Evolutionary conservation across 1,284 basidiomycete species (phyloP).

Genomic region (Microbotryomycetes sp.): DNA sequence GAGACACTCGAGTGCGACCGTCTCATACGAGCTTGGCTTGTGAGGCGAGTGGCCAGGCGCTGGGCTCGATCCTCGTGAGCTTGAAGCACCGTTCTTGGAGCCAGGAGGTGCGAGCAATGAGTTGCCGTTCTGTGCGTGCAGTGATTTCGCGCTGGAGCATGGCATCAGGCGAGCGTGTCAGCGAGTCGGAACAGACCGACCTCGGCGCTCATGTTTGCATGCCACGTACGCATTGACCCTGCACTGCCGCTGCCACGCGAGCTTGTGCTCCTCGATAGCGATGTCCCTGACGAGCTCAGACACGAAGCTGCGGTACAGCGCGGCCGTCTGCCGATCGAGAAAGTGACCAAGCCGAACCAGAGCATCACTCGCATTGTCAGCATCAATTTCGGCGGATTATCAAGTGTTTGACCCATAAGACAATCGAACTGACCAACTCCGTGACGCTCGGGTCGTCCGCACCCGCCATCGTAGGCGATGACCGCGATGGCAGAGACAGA

Average conservation of each 20-base stretch:
- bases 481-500: too few relatives aligned
- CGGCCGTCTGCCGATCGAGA: slow-evolving; percentile 15
- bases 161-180: too few relatives aligned
- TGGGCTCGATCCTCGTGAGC: not conserved
- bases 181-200: too few relatives aligned
- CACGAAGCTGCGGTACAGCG: slow-evolving; percentile 11
- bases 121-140: not conserved
- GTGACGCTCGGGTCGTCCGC: too few relatives aligned
- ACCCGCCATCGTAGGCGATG: too few relatives aligned
- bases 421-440: too few relatives aligned
- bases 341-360: too few relatives aligned
- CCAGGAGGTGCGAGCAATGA: not conserved
- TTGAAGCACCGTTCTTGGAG: not conserved
- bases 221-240: slow-evolving; percentile 5
- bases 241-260: slow-evolving; percentile 1
- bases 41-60: not conserved
- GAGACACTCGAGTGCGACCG: not conserved
- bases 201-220: too few relatives aligned
- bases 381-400: too few relatives aligned
- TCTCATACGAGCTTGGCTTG: not conserved
- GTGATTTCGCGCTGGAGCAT: not conserved
- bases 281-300: slow-evolving; percentile 19
- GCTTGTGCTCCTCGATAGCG: slow-evolving; percentile 21
- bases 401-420: too few relatives aligned
- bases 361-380: too few relatives aligned